Percentiles rank a stretch among this genome's conserved stretches.
These are phyloP conservation scores for Boletus eberwhitei DNA, from an alignment of 768 basidiomycete genomes.

Conservation along the genomic window DNA sequence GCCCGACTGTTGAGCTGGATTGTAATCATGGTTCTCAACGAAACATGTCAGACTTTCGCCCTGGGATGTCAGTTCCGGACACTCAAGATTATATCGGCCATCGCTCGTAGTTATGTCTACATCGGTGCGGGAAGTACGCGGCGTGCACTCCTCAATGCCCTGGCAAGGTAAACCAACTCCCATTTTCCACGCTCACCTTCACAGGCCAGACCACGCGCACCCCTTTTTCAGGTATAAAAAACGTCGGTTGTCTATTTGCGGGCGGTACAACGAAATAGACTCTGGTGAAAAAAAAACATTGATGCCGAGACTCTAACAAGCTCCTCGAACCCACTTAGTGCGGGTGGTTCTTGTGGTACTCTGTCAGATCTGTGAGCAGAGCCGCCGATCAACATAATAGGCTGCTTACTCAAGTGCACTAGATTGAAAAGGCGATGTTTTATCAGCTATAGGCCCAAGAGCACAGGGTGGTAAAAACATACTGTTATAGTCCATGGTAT, in stretches of 20 bases:
- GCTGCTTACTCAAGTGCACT: constrained; percentile 82
- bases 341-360: constrained; percentile 90
- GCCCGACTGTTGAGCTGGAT: background rate
- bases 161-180: background rate
- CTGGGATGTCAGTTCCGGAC: constrained; percentile 3
- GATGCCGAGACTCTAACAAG: background rate
- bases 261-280: constrained; percentile 19
- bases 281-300: constrained; percentile 1
- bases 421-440: constrained; percentile 6
- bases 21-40: background rate
- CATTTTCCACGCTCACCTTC: constrained; percentile 2
- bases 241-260: constrained; percentile 24
- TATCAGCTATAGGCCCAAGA: constrained; percentile 7
- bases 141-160: background rate
- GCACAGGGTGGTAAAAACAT: constrained; percentile 34
- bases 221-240: constrained; percentile 12
- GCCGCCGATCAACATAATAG: background rate
- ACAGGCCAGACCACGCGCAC: background rate
- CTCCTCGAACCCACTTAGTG: constrained; percentile 45
- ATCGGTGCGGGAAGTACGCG: background rate
- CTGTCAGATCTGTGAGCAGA: constrained; percentile 40
- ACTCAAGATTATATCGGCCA: background rate
- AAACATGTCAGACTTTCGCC: background rate
- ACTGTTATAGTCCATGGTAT: constrained; percentile 90
- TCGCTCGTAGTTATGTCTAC: background rate